phyloP scores from a whole-genome alignment of 306 rosid genomes.

The Alnus rubra region DNA sequence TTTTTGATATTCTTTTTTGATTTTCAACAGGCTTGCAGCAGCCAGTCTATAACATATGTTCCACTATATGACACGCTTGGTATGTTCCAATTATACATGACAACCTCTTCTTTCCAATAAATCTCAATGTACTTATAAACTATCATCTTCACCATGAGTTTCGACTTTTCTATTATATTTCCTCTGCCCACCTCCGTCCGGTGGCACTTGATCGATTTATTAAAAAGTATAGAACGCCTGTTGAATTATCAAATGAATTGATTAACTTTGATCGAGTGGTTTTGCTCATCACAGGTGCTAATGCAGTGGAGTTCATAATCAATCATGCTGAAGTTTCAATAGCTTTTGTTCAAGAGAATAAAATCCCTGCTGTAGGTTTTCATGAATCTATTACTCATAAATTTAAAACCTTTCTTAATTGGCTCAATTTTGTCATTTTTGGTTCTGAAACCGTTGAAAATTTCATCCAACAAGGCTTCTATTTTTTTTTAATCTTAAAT shows the following conservation, averaged over 20 bases:
- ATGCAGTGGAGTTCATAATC: constrained; percentile 91
- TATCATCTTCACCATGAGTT: not conserved
- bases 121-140: not conserved
- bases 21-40: constrained; percentile 71
- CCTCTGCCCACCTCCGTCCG: not conserved
- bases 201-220: not conserved
- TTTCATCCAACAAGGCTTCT: too few relatives aligned
- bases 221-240: not conserved
- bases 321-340: constrained; percentile 88
- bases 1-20: constrained; percentile 1
- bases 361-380: constrained; percentile 76
- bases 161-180: not conserved
- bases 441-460: too few relatives aligned
- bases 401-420: not conserved
- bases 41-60: constrained; percentile 71
- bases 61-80: constrained; percentile 89
- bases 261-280: constrained; percentile 15
- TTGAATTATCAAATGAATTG: not conserved
- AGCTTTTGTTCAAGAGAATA: constrained; percentile 85
- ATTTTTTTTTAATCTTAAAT: too few relatives aligned
- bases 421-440: too few relatives aligned
- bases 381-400: not conserved
- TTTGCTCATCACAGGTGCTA: constrained; percentile 65
- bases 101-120: not conserved
- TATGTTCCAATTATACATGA: constrained; percentile 24